phyloP scores from a whole-genome alignment of 805 yeast genomes.

The Cyberlindnera maclurae region DNA sequence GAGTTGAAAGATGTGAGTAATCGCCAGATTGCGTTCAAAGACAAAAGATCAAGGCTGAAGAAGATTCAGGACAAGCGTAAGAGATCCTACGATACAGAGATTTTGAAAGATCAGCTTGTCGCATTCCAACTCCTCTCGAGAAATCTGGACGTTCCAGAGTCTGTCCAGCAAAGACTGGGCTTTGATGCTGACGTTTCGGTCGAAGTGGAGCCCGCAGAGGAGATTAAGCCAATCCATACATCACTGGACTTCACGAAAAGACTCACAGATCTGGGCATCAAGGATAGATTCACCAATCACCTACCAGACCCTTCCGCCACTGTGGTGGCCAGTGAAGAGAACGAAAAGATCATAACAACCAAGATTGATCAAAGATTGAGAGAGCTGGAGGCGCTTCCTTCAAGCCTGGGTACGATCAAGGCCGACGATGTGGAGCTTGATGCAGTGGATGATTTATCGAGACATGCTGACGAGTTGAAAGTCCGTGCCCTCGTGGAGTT shows the following conservation, averaged over 20 bases:
- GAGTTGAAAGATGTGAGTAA: conserved; percentile 33
- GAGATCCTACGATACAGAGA: conserved; percentile 34
- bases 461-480: conserved; percentile 50
- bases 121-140: conserved; percentile 59
- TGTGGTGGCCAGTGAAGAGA: conserved; percentile 34
- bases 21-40: conserved; percentile 31
- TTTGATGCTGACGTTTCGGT: conserved; percentile 6
- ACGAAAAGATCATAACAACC: conserved; percentile 46
- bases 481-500: conserved; percentile 63
- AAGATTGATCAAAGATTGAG: conserved; percentile 51
- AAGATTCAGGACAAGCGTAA: conserved; percentile 3
- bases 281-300: conserved; percentile 23
- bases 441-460: conserved; percentile 38
- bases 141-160: conserved; percentile 57
- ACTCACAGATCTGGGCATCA: conserved; percentile 24
- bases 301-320: conserved; percentile 28
- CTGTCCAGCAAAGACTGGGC: conserved; percentile 34
- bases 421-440: conserved; percentile 35
- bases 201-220: neutral
- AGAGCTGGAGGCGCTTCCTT: conserved; percentile 60
- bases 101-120: conserved; percentile 51
- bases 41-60: conserved; percentile 21
- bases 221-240: conserved; percentile 20
- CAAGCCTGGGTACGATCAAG: conserved; percentile 57
- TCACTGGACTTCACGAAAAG: conserved; percentile 26